A percentile compares a stretch with the other conserved stretches of the same genome.
Evolutionary conservation across 2,329 filamentous ascomycete genomes (phyloP).

Genomic region (Trichoderma pleuroti): DNA sequence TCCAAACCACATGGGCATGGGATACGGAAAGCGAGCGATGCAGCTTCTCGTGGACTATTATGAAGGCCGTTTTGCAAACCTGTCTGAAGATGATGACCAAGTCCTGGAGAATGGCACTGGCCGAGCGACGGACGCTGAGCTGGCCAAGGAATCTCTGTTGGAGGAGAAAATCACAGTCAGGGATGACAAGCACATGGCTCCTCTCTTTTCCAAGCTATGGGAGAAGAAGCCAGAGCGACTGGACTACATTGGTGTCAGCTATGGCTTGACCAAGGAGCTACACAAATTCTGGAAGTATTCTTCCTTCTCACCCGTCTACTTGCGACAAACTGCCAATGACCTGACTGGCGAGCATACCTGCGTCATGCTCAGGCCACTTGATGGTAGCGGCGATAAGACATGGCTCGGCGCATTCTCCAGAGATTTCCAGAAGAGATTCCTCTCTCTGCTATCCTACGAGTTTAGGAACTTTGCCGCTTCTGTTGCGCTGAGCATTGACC

Average conservation of each 20-base stretch:
- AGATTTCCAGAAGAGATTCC: conserved; percentile 93
- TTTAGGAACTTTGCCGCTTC: conserved; percentile 79
- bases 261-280: conserved; percentile 79
- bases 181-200: conserved; percentile 88
- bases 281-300: conserved; percentile 97
- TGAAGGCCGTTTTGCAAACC: conserved; percentile 82
- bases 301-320: conserved; percentile 82
- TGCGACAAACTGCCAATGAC: conserved; percentile 93
- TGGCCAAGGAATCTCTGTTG: conserved; percentile 70
- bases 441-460: conserved; percentile 84
- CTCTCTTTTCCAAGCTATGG: conserved; percentile 82
- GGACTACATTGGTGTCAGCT: conserved; percentile 94
- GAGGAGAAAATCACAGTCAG: conserved; percentile 87
- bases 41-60: conserved; percentile 89
- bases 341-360: conserved; percentile 96
- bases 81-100: conserved; percentile 67
- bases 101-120: conserved; percentile 61
- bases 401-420: conserved; percentile 90
- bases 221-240: conserved; percentile 76
- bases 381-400: conserved; percentile 62
- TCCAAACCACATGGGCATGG: conserved; percentile 87
- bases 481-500: conserved; percentile 80
- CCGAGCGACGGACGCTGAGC: conserved; percentile 76
- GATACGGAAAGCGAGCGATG: conserved; percentile 86
- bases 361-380: conserved; percentile 87